Evolutionary conservation across 1,139 yeast genomes (phyloP), one percentile per base, ranked within the genome.

Genomic region (Diutina pseudorugosa): DNA sequence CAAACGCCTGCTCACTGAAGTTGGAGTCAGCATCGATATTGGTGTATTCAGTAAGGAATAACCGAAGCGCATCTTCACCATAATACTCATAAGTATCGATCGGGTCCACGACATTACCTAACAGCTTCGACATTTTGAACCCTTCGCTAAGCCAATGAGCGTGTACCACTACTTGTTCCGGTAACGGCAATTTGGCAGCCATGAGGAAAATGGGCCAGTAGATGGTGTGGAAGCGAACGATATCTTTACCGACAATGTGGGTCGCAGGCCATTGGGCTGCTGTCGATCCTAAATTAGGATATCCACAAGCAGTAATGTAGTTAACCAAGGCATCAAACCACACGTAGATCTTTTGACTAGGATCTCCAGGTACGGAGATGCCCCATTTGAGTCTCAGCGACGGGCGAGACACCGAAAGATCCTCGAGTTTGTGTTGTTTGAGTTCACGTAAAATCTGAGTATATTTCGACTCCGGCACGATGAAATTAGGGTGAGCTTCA

Each of bases 91-190:
- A 71, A 25, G 85, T 74, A 18, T 71, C 77, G 21, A 85, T 63
- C 0, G 99, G 98, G 61, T 94, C 97, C 9, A 93, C 95, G n/a
- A 93, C 98, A 64, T 93, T 93, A 0, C 98, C 97, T 54, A 84
- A 68, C 54, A 95, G 85, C 61, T 93, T 93, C 55, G 96, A 86
- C 98, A 93, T 93, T 63, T 93, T 93, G 52, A 81, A 72, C 0
- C 98, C 98, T 49, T 83, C 85, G 66, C 87, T 78, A 18, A 91
- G 73, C 98, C 98, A 93, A 65, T 93, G 98, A 3, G 95, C 84
- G 67, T 93, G 99, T 1, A 93, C 96, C 12, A 90, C 76, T 4
- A 93, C 79, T 57, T 83, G 85, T 45, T 74, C 68, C 0, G 98
- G 98, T 9, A 84, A 62, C 3, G 79, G 79, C 0, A 87, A 62